These are phyloP conservation scores for Rhipidocladum racemiflorum DNA, from an alignment of 176 grass and related monocot species.

Conservation along the genomic window DNA sequence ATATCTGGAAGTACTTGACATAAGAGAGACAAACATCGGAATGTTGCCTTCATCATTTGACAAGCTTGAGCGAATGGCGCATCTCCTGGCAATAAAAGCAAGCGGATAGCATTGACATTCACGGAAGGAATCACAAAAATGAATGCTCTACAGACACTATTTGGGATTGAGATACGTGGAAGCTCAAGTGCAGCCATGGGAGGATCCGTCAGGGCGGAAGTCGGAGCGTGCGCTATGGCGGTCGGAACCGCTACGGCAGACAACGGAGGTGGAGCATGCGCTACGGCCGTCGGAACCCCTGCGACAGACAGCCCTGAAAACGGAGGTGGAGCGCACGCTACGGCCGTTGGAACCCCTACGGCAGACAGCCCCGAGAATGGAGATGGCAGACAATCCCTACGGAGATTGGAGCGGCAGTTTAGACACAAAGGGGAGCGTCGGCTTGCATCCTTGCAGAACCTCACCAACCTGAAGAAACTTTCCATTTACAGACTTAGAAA, in stretches of 20 bases:
- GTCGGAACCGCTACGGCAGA: no score
- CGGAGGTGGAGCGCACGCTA: no score
- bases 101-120: not conserved
- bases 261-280: no score
- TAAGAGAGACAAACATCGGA: not conserved
- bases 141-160: constrained; percentile 13
- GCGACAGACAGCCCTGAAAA: no score
- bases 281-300: no score
- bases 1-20: constrained; percentile 29
- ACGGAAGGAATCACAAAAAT: constrained; percentile 19
- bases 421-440: no score
- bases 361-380: not conserved
- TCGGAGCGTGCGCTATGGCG: not conserved
- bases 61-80: not conserved
- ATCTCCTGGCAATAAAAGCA: constrained; percentile 16
- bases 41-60: not conserved
- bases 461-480: constrained; percentile 33
- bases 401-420: no score
- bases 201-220: not conserved
- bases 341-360: no score
- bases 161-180: not conserved
- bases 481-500: not conserved
- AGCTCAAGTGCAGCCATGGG: not conserved
- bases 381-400: not conserved
- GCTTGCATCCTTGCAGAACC: not conserved